Conservation (phyloP, 306 rosid genomes). For the Clitoria ternatea region DNA sequence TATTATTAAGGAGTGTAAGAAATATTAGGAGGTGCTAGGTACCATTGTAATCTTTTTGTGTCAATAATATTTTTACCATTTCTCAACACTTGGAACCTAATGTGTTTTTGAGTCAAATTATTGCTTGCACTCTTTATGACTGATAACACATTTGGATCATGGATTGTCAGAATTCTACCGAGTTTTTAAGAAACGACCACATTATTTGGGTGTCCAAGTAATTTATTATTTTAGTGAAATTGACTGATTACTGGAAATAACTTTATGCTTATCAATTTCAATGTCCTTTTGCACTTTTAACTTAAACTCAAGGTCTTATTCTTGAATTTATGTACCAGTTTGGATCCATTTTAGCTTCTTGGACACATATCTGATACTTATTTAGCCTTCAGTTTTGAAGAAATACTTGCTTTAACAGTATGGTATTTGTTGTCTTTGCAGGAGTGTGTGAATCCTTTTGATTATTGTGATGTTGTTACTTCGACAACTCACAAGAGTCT, state of each 20-base stretch:
- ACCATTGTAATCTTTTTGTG: no score
- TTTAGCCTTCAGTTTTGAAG: neutral
- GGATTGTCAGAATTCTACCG: neutral
- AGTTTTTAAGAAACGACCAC: neutral
- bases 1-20: no score
- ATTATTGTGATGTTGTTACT: constrained; percentile 88
- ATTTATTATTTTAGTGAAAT: neutral
- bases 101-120: no score
- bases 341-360: neutral
- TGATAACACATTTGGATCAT: neutral
- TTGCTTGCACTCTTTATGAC: no score
- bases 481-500: constrained; percentile 98
- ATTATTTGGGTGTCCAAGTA: neutral
- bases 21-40: no score
- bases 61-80: no score
- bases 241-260: neutral
- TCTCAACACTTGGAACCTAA: no score
- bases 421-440: constrained; percentile 27
- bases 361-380: neutral
- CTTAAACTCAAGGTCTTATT: neutral
- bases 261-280: neutral
- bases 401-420: neutral
- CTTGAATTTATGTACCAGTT: neutral
- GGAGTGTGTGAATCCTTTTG: constrained; percentile 92
- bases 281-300: neutral